Conservation (phyloP, 352 stramenopile species). For the Globisporangium cederbergense region DNA sequence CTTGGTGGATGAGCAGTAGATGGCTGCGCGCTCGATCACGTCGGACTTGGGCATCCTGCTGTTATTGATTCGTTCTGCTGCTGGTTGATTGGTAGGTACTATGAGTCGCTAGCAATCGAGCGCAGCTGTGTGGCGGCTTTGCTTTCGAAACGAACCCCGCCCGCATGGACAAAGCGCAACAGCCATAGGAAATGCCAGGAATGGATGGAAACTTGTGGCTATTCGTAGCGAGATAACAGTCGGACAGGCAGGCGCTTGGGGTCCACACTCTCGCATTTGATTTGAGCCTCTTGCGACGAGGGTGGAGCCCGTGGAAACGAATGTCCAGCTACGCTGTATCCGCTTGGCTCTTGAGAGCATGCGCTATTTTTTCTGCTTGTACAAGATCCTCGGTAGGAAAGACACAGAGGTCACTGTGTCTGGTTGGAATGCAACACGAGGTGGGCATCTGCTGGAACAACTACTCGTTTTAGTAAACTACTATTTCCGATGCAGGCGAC, state of each 20-base stretch:
- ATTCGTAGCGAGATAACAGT: not conserved
- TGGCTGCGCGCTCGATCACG: slow-evolving; percentile 60
- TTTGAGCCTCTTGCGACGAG: no score
- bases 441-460: not conserved
- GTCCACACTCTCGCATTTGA: no score
- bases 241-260: no score
- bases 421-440: not conserved
- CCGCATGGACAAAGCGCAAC: not conserved
- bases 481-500: slow-evolving; percentile 30
- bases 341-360: no score
- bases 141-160: slow-evolving; percentile 2
- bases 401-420: no score
- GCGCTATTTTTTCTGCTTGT: no score
- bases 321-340: no score
- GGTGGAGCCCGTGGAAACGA: no score
- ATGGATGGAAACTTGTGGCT: not conserved
- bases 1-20: slow-evolving; percentile 69
- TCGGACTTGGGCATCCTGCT: slow-evolving; percentile 39
- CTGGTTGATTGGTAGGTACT: not conserved
- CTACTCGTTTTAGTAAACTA: slow-evolving; percentile 16
- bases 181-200: not conserved
- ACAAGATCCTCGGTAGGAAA: no score
- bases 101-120: not conserved
- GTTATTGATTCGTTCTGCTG: not conserved
- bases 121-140: not conserved